phyloP scores from a whole-genome alignment of 2,329 filamentous ascomycete species.

The Pestalotiopsis sp. region DNA sequence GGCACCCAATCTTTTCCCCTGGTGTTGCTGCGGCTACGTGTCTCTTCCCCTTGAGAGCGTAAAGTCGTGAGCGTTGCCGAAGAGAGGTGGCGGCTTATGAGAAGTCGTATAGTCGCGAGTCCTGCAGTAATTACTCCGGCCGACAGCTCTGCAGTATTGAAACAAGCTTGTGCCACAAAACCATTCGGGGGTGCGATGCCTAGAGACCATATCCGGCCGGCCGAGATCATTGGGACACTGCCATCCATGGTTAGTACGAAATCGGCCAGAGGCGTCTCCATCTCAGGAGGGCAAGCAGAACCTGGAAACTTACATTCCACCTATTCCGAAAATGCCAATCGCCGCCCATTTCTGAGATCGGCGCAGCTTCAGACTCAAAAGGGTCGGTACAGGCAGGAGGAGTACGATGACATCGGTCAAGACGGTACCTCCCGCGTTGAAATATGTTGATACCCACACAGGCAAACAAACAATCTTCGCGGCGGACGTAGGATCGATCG shows the following conservation, averaged over 20 bases:
- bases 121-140: slow-evolving; percentile 1
- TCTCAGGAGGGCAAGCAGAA: neutral
- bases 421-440: slow-evolving; percentile 5
- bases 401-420: slow-evolving; percentile 10
- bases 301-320: slow-evolving; percentile 1
- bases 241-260: neutral
- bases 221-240: slow-evolving; percentile 7
- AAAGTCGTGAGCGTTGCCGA: neutral
- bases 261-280: neutral
- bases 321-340: slow-evolving; percentile 8
- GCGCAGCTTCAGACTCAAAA: slow-evolving; percentile 6
- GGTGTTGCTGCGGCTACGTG: neutral
- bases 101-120: neutral
- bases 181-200: slow-evolving; percentile 1
- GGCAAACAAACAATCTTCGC: slow-evolving; percentile 3
- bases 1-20: neutral
- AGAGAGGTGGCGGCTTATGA: slow-evolving; percentile 7
- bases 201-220: slow-evolving; percentile 4
- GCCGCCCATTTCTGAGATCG: slow-evolving; percentile 10
- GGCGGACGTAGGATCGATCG: neutral
- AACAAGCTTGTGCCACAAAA: slow-evolving; percentile 4
- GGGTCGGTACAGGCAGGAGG: slow-evolving; percentile 2
- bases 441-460: neutral
- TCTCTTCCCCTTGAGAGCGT: neutral
- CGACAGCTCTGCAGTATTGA: neutral